Conservation (phyloP, 768 basidiomycete genomes). For the Termitomyces sp. region DNA sequence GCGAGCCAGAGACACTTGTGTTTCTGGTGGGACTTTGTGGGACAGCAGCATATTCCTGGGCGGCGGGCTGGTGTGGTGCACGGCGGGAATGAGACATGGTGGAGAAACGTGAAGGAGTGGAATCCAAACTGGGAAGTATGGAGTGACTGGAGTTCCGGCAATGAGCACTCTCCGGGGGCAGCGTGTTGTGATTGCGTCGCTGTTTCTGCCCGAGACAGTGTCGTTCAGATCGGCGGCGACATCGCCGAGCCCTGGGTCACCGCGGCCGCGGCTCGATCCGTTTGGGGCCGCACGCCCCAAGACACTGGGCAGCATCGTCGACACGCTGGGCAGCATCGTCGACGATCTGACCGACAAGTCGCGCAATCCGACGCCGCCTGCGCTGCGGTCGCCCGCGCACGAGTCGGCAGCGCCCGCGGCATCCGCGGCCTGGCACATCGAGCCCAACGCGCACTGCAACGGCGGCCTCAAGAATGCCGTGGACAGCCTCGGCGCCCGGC, state of each 20-base stretch:
- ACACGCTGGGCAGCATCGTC: conserved; percentile 43
- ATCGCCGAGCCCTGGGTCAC: conserved; percentile 11
- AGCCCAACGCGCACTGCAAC: conserved; percentile 68
- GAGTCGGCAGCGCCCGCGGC: not conserved
- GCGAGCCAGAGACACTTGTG: conserved; percentile 14
- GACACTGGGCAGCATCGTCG: conserved; percentile 53
- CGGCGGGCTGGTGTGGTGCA: conserved; percentile 18
- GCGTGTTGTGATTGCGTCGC: conserved; percentile 74
- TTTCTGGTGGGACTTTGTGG: conserved; percentile 52
- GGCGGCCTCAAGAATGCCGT: conserved; percentile 83
- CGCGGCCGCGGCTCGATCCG: conserved; percentile 14
- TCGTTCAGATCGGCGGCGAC: conserved; percentile 54
- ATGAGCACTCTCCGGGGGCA: conserved; percentile 74
- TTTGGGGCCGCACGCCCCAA: conserved; percentile 29
- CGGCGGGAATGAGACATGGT: conserved; percentile 34
- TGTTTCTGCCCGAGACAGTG: conserved; percentile 77
- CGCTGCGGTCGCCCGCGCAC: too few relatives aligned
- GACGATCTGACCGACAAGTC: conserved; percentile 69
- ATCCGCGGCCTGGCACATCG: conserved; percentile 31
- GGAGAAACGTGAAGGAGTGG: conserved; percentile 14
- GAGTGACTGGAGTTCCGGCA: too few relatives aligned
- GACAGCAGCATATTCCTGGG: conserved; percentile 60
- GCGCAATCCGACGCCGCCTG: conserved; percentile 34
- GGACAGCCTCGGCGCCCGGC: conserved; percentile 55
- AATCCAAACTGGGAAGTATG: not conserved